phyloP scores from a whole-genome alignment of 495 filamentous ascomycete genomes.

The Melanomma pulvis-pyrius region DNA sequence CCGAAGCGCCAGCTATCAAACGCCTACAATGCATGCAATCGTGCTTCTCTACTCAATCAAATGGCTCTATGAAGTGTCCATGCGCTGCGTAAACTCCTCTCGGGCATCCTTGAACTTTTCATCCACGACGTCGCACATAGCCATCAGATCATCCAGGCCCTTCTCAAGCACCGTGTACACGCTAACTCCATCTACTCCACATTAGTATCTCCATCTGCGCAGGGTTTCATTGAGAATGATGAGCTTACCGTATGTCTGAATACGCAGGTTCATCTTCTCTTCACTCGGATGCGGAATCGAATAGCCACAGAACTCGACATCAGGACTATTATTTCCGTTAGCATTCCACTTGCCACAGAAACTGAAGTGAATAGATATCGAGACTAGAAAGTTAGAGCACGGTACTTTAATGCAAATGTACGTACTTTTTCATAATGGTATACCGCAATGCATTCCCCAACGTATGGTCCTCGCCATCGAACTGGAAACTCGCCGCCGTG shows the following conservation, averaged over 20 bases:
- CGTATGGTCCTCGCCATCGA: constrained; percentile 89
- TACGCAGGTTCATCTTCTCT: constrained; percentile 91
- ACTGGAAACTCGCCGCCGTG: constrained; percentile 75
- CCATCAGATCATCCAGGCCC: constrained; percentile 82
- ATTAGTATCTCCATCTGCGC: neutral
- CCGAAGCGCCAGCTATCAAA: constrained; percentile 26
- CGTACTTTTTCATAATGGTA: constrained; percentile 97
- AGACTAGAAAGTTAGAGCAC: no score
- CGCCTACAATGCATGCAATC: constrained; percentile 33
- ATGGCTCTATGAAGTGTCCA: neutral
- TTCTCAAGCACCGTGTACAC: constrained; percentile 86
- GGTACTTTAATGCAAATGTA: constrained; percentile 36
- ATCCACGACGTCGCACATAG: constrained; percentile 86
- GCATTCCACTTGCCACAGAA: neutral
- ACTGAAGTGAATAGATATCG: neutral
- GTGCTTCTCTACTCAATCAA: neutral
- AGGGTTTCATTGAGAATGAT: neutral
- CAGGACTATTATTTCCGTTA: constrained; percentile 59
- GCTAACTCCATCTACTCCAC: constrained; percentile 66
- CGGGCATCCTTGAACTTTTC: constrained; percentile 76
- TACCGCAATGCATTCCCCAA: constrained; percentile 91
- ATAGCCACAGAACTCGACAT: constrained; percentile 97
- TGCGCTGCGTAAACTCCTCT: constrained; percentile 46
- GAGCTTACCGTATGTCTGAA: constrained; percentile 87
- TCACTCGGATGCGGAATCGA: constrained; percentile 97